Conservation (phyloP, 2,329 filamentous ascomycete species). For the Cercospora zeae-maydis region DNA sequence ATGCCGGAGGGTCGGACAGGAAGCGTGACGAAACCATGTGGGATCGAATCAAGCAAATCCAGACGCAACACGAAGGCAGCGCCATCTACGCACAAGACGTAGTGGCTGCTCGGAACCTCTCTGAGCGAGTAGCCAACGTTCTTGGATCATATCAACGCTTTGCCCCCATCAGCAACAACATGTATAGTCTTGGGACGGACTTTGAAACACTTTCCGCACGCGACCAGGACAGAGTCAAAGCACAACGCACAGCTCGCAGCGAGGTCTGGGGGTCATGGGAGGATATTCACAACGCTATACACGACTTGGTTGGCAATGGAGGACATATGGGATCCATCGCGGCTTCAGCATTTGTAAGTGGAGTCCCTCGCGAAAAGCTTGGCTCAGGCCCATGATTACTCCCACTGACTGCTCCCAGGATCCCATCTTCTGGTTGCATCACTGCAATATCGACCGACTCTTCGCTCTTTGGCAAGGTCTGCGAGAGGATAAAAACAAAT, state of each 20-base stretch:
- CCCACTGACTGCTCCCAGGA: background rate
- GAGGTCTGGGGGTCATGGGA: background rate
- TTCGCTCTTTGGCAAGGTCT: constrained; percentile 1
- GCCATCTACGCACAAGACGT: background rate
- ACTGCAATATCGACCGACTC: background rate
- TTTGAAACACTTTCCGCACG: too few relatives aligned
- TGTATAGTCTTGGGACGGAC: background rate
- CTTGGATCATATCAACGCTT: background rate
- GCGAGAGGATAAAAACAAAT: background rate
- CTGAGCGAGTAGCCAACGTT: background rate
- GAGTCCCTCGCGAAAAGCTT: too few relatives aligned
- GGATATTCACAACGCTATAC: background rate
- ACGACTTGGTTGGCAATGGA: background rate
- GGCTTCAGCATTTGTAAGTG: background rate
- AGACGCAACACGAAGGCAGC: background rate
- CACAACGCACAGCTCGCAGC: background rate
- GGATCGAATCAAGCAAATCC: background rate
- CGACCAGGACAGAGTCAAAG: background rate
- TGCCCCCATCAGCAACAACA: background rate
- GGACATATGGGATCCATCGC: background rate
- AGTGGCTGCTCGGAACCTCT: background rate
- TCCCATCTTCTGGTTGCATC: background rate
- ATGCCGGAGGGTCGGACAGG: background rate
- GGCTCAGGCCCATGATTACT: too few relatives aligned
- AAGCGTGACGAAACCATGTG: background rate